Evolutionary conservation across 306 rosid species (phyloP).

Genomic region (Glycine tomentella): DNA sequence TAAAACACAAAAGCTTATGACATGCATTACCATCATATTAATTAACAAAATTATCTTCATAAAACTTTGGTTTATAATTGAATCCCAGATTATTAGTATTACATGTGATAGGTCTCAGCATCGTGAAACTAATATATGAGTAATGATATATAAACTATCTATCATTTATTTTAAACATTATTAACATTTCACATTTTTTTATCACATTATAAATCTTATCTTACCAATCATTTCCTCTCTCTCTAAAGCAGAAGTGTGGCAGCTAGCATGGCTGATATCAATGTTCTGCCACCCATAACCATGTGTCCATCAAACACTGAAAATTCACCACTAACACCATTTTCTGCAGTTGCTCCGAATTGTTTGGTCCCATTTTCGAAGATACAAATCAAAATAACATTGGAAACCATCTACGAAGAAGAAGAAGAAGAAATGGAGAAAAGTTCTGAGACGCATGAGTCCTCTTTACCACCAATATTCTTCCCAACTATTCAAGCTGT

Average conservation of each 20-base stretch:
- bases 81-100: not conserved
- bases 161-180: too few relatives aligned
- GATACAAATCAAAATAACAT: conserved; percentile 30
- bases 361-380: conserved; percentile 33
- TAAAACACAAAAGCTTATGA: conserved; percentile 2
- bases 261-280: not conserved
- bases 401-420: conserved; percentile 60
- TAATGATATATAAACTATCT: too few relatives aligned
- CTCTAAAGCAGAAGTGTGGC: too few relatives aligned
- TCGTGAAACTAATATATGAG: too few relatives aligned
- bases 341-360: conserved; percentile 52
- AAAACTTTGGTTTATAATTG: not conserved
- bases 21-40: not conserved
- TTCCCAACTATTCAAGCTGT: not conserved
- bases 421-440: conserved; percentile 33
- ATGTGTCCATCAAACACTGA: conserved; percentile 1
- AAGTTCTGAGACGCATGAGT: not conserved
- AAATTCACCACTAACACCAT: conserved; percentile 50
- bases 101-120: too few relatives aligned
- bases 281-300: too few relatives aligned
- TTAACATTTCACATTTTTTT: too few relatives aligned
- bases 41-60: not conserved
- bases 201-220: too few relatives aligned
- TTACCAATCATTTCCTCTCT: too few relatives aligned
- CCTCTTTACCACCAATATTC: not conserved